Percentiles rank a stretch among this genome's conserved stretches.
These are phyloP conservation scores for Coemansia sp. DNA, from an alignment of 192 early-diverging fungal genomes.

Conservation along the genomic window DNA sequence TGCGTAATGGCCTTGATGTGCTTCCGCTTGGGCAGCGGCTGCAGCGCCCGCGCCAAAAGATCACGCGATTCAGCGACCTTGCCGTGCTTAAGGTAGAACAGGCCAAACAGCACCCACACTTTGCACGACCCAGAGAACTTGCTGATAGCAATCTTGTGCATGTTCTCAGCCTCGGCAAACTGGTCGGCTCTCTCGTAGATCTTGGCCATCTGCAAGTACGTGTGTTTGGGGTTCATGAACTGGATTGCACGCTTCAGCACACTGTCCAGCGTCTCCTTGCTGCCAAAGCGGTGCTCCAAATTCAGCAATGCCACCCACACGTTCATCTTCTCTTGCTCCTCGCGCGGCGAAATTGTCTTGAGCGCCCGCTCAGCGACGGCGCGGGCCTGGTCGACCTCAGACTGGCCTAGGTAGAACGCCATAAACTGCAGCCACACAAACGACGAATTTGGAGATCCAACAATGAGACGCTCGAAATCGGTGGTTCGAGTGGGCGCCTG, in stretches of 20 bases:
- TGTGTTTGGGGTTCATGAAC: constrained; percentile 86
- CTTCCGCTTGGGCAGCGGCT: constrained; percentile 90
- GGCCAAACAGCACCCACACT: constrained; percentile 87
- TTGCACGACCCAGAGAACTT: constrained; percentile 89
- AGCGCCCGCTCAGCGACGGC: constrained; percentile 92
- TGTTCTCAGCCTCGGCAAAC: constrained; percentile 63
- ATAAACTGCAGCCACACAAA: constrained; percentile 99
- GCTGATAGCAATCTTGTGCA: constrained; percentile 74
- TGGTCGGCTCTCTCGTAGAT: constrained; percentile 91
- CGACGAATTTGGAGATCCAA: constrained; percentile 95
- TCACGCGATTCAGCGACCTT: constrained; percentile 74
- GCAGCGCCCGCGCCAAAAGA: constrained; percentile 76
- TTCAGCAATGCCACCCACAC: constrained; percentile 97
- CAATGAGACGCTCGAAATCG: constrained; percentile 90
- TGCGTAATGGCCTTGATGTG: constrained; percentile 93
- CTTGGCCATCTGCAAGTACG: constrained; percentile 83
- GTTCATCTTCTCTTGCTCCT: constrained; percentile 96
- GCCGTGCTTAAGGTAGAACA: constrained; percentile 75
- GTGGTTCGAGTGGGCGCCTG: constrained; percentile 73
- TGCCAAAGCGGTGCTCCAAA: constrained; percentile 94
- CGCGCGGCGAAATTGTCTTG: constrained; percentile 86
- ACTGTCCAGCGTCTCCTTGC: constrained; percentile 70
- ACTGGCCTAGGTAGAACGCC: constrained; percentile 95
- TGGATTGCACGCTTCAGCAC: constrained; percentile 86
- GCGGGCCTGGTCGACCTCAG: constrained; percentile 91